Base-by-base conservation (phyloP, 768 basidiomycete genomes). In the Leccinum rimulosum region DNA sequence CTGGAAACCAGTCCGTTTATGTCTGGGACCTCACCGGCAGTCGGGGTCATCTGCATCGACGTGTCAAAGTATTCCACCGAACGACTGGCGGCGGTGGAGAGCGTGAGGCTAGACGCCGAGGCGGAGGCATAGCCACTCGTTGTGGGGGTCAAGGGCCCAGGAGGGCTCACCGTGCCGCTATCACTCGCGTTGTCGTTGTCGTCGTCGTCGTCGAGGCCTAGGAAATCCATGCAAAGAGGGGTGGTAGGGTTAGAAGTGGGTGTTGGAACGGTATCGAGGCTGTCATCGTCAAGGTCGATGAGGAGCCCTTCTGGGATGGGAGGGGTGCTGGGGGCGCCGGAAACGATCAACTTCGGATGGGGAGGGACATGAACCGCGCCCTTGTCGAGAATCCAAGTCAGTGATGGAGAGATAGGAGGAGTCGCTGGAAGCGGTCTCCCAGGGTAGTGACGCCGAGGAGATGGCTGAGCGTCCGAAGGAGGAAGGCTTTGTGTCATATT, bases 1-100 rank as follows among this genome's bases (percentile, higher is more conserved):
- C 79, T 77, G 27, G 86, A 80, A 15, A 85, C 78, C 25, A 89
- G 74, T 11, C 86, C 70, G 66, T 86, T 86, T 53, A 92, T 75
- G 66, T 89, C 88, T 17, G 87, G 85, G 58, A 80, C 71, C 35
- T 68, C 68, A 19, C 17, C 19, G 11, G 65, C 68, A 60, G 58
- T 65, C 28, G 68, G 70, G 6, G 76, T 74, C 31, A 71, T 73
- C 54, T 66, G 66, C 64, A 63, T 63, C 40, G 71, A 63, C 25
- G 70, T 63, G 19, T 69, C 62, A 61, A 70, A 70, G 57, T 55
- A 70, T 56, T 70, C 68, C 4, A 69, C 68, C 0, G 70, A 70
- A 30, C 64, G 59, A 11, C 64, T 70, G 28, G 61, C 61, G 0
- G 61, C 49, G 1, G 67, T 69, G 19, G 68, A 66, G 19, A 73